Evolutionary conservation across 2,329 filamentous ascomycete species (phyloP).

Genomic region (Coleophoma cylindrospora): DNA sequence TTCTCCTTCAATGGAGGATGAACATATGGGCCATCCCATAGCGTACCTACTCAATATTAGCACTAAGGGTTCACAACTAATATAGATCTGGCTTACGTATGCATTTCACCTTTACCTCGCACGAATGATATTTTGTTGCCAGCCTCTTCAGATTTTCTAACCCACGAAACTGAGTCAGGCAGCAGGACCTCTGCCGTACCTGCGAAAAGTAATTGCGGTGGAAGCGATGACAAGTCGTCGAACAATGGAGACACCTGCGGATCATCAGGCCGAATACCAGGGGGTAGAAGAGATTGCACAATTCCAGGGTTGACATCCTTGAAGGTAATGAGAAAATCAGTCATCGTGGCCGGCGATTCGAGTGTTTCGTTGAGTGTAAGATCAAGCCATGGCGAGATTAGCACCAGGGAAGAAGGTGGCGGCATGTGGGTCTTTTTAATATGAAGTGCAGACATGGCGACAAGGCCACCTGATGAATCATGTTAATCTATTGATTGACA

Average conservation of each 20-base stretch:
- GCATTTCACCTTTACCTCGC: slow-evolving; percentile 1
- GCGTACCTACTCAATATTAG: neutral
- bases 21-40: slow-evolving; percentile 1
- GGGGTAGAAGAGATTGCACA: neutral
- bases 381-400: slow-evolving; percentile 1
- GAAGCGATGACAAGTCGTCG: neutral
- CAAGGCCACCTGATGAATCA: neutral
- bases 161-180: neutral
- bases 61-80: neutral
- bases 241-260: neutral
- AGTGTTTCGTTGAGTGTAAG: neutral
- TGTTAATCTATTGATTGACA: neutral
- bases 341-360: neutral
- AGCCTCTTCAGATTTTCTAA: neutral
- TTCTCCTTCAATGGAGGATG: neutral
- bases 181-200: neutral
- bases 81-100: slow-evolving; percentile 1
- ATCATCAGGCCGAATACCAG: neutral
- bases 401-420: neutral
- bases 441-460: neutral
- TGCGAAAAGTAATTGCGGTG: neutral
- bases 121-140: neutral
- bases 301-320: neutral
- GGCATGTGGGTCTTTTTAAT: neutral
- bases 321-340: slow-evolving; percentile 1